Percentiles rank a stretch among this genome's conserved stretches.
phyloP scores from a whole-genome alignment of 2,329 filamentous ascomycete species.

The Ophiostoma angusticollis region DNA sequence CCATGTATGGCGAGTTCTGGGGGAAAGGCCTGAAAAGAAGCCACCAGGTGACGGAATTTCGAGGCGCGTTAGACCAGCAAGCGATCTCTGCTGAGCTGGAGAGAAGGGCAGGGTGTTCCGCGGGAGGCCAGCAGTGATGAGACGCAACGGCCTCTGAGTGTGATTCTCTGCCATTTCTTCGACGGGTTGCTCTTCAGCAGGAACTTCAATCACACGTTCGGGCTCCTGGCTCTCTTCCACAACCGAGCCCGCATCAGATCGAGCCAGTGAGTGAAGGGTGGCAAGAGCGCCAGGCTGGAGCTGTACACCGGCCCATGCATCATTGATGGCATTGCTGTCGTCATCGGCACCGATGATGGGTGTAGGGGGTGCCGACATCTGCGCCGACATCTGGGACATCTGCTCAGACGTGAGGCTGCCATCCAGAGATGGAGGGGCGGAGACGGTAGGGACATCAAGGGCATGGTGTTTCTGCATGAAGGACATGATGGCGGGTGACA shows the following conservation, averaged over 20 bases:
- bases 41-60: constrained; percentile 85
- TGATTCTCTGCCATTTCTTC: constrained; percentile 37
- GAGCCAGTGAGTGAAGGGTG: constrained; percentile 62
- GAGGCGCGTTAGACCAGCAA: constrained; percentile 63
- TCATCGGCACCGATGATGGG: constrained; percentile 53
- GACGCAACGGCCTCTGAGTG: constrained; percentile 36
- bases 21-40: constrained; percentile 78
- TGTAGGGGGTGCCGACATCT: constrained; percentile 70
- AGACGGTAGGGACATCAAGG: constrained; percentile 57
- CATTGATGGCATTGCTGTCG: constrained; percentile 33
- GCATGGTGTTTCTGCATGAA: constrained; percentile 53
- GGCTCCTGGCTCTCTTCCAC: constrained; percentile 48
- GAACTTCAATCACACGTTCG: constrained; percentile 40
- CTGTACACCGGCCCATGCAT: constrained; percentile 59
- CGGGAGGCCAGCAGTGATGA: constrained; percentile 30
- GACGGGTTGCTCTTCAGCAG: constrained; percentile 13
- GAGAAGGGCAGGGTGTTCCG: constrained; percentile 24
- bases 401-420: constrained; percentile 83
- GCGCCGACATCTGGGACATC: constrained; percentile 43
- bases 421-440: constrained; percentile 77
- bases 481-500: constrained; percentile 62
- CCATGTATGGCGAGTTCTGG: constrained; percentile 71
- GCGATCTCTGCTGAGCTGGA: constrained; percentile 42
- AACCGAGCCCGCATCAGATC: constrained; percentile 38
- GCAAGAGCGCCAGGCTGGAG: constrained; percentile 71